A percentile compares a stretch with the other conserved stretches of the same genome.
Conservation (phyloP, 164 flowering plant genomes). For the Sextonia rubra region DNA sequence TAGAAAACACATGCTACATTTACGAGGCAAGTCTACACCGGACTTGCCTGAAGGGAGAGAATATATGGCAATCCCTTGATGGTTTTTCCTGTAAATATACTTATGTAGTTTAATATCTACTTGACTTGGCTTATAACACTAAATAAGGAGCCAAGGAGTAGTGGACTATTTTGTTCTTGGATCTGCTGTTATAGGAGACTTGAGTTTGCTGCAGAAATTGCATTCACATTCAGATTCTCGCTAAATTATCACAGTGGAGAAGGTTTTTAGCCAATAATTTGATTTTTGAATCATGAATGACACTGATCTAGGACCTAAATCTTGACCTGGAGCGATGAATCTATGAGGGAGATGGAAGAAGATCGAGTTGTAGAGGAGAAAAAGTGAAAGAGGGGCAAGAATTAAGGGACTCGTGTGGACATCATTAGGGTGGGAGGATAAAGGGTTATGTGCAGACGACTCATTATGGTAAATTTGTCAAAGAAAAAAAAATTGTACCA, state of each 20-base stretch:
- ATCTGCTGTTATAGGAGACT: conserved; percentile 81
- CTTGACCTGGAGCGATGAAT: too few species aligned
- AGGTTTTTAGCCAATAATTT: conserved; percentile 45
- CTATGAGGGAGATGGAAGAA: too few species aligned
- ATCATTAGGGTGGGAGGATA: too few species aligned
- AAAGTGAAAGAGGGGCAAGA: too few species aligned
- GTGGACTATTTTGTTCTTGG: conserved; percentile 82
- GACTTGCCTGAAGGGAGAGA: not conserved
- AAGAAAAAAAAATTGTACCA: too few species aligned
- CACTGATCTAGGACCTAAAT: too few species aligned
- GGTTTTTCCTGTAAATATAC: not conserved
- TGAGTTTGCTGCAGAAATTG: conserved; percentile 50
- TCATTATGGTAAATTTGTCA: too few species aligned
- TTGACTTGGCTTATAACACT: conserved; percentile 7
- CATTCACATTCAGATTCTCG: conserved; percentile 71
- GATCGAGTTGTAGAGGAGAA: too few species aligned
- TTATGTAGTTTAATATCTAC: conserved; percentile 1
- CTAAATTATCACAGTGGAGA: conserved; percentile 83
- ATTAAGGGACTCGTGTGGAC: too few species aligned
- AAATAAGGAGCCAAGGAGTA: conserved; percentile 67
- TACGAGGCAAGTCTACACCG: not conserved
- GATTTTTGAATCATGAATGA: not conserved
- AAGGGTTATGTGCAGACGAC: too few species aligned
- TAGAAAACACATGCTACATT: too few species aligned
- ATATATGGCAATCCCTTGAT: not conserved